Percentiles rank a stretch among this genome's conserved stretches.
Evolutionary conservation across 2,329 filamentous ascomycete species (phyloP).

Genomic region (Reticulascus tulasneorum): DNA sequence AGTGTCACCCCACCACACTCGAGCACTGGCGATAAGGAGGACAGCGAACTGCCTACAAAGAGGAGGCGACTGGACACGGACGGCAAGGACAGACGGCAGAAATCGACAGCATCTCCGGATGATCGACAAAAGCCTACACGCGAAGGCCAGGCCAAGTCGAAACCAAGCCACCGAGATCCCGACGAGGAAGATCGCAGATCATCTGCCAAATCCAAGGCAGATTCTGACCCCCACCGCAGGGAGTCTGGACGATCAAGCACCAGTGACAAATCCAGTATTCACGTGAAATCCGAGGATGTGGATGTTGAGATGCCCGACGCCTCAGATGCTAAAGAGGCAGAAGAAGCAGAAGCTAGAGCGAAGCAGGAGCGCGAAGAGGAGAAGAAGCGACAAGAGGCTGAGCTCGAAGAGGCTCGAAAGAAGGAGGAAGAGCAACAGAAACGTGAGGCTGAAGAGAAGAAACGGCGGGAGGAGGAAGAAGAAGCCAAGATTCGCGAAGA

Average conservation of each 20-base stretch:
- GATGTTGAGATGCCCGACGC: conserved; percentile 55
- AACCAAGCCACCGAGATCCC: conserved; percentile 31
- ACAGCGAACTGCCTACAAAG: conserved; percentile 48
- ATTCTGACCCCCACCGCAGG: conserved; percentile 34
- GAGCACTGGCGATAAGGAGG: conserved; percentile 50
- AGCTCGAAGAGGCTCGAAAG: conserved; percentile 26
- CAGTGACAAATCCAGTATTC: conserved; percentile 46
- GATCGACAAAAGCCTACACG: conserved; percentile 27
- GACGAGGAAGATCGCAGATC: conserved; percentile 33
- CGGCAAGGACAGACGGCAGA: conserved; percentile 43
- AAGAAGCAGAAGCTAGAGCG: conserved; percentile 23
- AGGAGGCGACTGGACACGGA: conserved; percentile 55
- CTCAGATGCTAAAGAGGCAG: conserved; percentile 23
- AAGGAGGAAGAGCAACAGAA: conserved; percentile 15
- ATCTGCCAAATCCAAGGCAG: conserved; percentile 28
- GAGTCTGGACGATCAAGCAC: conserved; percentile 36
- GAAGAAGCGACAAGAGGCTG: conserved; percentile 29
- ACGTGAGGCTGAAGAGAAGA: conserved; percentile 15
- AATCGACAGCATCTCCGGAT: conserved; percentile 41
- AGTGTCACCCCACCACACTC: conserved; percentile 56
- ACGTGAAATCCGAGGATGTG: conserved; percentile 53
- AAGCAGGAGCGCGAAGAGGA: conserved; percentile 33
- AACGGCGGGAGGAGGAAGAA: conserved; percentile 25
- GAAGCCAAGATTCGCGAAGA: conserved; percentile 26
- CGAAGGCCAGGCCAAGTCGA: conserved; percentile 17